Evolutionary conservation across 768 basidiomycete genomes (phyloP).

Genomic region (Terana coerulea): DNA sequence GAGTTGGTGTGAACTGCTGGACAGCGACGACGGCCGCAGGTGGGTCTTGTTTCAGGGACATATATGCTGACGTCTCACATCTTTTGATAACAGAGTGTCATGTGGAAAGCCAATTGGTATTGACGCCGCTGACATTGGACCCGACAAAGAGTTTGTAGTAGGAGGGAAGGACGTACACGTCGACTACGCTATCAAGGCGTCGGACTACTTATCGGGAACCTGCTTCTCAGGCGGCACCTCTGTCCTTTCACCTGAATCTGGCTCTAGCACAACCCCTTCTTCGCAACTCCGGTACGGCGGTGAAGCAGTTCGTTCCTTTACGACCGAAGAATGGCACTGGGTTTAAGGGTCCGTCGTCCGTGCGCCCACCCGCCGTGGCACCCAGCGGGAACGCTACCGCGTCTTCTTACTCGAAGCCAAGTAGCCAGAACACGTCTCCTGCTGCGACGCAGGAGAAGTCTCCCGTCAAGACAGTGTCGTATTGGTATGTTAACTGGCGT

Average conservation of each 20-base stretch:
- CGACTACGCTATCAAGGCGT: constrained; percentile 49
- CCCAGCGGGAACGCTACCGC: constrained; percentile 1
- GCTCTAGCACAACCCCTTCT: background rate
- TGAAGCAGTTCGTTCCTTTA: constrained; percentile 15
- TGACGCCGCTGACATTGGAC: constrained; percentile 8
- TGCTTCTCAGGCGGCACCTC: constrained; percentile 24
- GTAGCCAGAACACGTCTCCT: background rate
- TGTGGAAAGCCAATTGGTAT: constrained; percentile 39
- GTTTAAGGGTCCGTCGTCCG: constrained; percentile 10
- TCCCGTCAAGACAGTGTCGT: background rate
- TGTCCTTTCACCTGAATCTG: background rate
- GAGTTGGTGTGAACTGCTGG: constrained; percentile 45
- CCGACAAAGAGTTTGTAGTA: constrained; percentile 34
- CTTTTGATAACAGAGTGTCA: constrained; percentile 37
- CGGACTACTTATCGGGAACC: constrained; percentile 58
- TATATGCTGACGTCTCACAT: background rate
- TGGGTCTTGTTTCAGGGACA: constrained; percentile 20
- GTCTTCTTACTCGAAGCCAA: background rate
- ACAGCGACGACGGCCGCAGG: constrained; percentile 56
- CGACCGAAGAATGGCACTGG: constrained; percentile 4
- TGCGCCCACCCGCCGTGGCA: background rate
- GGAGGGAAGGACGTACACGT: constrained; percentile 57
- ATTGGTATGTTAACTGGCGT: constrained; percentile 45
- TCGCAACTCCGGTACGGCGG: constrained; percentile 9
- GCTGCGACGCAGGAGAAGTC: background rate